Evolutionary conservation across 495 filamentous ascomycete species (phyloP).

Genomic region (Tuber indicum): DNA sequence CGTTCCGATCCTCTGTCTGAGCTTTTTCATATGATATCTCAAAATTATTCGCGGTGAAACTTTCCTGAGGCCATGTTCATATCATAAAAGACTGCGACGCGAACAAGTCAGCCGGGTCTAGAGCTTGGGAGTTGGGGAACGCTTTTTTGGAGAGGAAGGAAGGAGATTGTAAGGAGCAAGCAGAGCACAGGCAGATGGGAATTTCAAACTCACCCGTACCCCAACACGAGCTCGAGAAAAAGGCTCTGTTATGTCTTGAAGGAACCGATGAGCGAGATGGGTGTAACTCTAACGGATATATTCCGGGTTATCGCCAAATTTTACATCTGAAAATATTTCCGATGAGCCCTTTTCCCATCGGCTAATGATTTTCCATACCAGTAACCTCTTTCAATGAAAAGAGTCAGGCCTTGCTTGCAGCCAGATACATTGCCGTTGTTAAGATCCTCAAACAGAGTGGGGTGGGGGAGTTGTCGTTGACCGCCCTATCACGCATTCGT

Average conservation of each 20-base stretch:
- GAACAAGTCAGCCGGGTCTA: background rate
- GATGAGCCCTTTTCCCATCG: background rate
- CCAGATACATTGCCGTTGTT: background rate
- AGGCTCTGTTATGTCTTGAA: background rate
- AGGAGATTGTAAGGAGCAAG: background rate
- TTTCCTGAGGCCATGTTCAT: background rate
- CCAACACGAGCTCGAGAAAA: background rate
- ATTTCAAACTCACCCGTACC: background rate
- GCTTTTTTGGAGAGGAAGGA: background rate
- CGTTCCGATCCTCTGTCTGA: slow-evolving; percentile 18
- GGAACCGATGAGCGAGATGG: background rate
- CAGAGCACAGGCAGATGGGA: background rate
- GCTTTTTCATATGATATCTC: background rate
- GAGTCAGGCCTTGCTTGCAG: background rate
- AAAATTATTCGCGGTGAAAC: background rate
- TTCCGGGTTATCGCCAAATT: slow-evolving; percentile 4
- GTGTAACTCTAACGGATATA: background rate
- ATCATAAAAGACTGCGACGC: background rate
- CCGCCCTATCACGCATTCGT: background rate
- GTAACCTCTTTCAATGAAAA: background rate
- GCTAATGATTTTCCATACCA: background rate
- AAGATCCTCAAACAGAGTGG: background rate
- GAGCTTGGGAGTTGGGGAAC: background rate
- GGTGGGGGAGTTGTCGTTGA: background rate
- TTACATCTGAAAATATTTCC: slow-evolving; percentile 1